Percentiles rank a stretch among this genome's conserved stretches.
Conservation (phyloP, 768 basidiomycete species). For the Rossbeevera mucosa region DNA sequence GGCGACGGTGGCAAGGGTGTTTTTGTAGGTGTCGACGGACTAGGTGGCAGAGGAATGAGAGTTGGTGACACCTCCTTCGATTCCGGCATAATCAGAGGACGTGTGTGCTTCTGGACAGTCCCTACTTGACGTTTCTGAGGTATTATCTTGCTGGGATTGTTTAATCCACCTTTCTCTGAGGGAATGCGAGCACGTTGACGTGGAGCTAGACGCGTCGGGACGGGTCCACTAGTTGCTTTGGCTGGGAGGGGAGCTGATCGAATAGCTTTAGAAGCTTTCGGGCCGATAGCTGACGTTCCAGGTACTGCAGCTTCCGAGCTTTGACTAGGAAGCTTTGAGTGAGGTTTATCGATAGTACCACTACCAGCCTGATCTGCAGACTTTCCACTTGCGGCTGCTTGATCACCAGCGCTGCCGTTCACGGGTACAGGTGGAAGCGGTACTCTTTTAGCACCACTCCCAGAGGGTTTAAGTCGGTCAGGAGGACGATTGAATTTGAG, state of each 20-base stretch:
- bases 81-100: conserved; percentile 9
- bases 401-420: conserved; percentile 1
- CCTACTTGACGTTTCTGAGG: conserved; percentile 9
- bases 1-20: conserved; percentile 23
- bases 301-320: background rate
- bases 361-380: background rate
- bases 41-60: conserved; percentile 17
- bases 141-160: background rate
- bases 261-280: conserved; percentile 5
- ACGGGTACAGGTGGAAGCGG: conserved; percentile 23
- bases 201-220: background rate
- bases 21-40: conserved; percentile 19
- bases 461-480: conserved; percentile 24
- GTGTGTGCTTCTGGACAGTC: conserved; percentile 8
- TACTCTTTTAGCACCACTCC: conserved; percentile 31
- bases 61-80: conserved; percentile 15
- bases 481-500: conserved; percentile 17
- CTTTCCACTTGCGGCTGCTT: background rate
- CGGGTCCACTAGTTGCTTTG: conserved; percentile 7
- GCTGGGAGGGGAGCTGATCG: conserved; percentile 4
- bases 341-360: conserved; percentile 1
- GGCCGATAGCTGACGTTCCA: conserved; percentile 4
- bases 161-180: conserved; percentile 5
- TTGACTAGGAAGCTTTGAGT: conserved; percentile 10
- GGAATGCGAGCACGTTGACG: conserved; percentile 12